These are phyloP conservation scores for Rutstroemia sydowiana DNA, from an alignment of 2,329 filamentous ascomycete species.

Conservation along the genomic window DNA sequence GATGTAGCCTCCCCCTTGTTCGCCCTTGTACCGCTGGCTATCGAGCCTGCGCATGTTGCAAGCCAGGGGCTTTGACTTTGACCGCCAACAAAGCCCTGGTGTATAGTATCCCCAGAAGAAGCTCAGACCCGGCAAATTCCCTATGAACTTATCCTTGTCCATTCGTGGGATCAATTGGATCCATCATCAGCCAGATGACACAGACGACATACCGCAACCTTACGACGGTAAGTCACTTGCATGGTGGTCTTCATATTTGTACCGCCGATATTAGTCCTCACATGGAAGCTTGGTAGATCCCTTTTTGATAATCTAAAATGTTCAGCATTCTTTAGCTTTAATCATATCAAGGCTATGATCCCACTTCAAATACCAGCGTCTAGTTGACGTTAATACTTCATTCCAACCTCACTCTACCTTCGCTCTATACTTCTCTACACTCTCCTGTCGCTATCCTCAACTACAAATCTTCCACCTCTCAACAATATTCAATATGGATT, in stretches of 20 bases:
- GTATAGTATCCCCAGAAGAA: constrained; percentile 26
- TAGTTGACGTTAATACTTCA: constrained; percentile 11
- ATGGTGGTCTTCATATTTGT: constrained; percentile 28
- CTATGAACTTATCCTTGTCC: constrained; percentile 14
- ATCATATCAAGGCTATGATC: constrained; percentile 17
- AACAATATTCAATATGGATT: constrained; percentile 22
- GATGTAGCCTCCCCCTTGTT: constrained; percentile 8
- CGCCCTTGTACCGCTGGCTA: constrained; percentile 20
- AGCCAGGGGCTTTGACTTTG: constrained; percentile 27
- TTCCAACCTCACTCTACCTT: constrained; percentile 2
- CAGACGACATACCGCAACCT: constrained; percentile 28
- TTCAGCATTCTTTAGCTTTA: constrained; percentile 17
- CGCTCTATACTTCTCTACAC: background rate
- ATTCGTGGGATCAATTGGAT: constrained; percentile 19
- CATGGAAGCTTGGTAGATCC: constrained; percentile 19
- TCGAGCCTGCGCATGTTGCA: constrained; percentile 23
- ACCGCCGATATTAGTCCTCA: constrained; percentile 27
- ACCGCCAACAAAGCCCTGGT: constrained; percentile 25
- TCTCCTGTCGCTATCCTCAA: background rate
- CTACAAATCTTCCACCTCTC: background rate
- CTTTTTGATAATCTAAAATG: constrained; percentile 13
- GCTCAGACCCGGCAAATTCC: constrained; percentile 26
- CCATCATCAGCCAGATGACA: constrained; percentile 29
- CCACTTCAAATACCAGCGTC: constrained; percentile 15
- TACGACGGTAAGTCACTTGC: constrained; percentile 28